Evolutionary conservation across 1,284 basidiomycete species (phyloP), one percentile per base, ranked within the genome.

Genomic region (Ustilago cynodontis): DNA sequence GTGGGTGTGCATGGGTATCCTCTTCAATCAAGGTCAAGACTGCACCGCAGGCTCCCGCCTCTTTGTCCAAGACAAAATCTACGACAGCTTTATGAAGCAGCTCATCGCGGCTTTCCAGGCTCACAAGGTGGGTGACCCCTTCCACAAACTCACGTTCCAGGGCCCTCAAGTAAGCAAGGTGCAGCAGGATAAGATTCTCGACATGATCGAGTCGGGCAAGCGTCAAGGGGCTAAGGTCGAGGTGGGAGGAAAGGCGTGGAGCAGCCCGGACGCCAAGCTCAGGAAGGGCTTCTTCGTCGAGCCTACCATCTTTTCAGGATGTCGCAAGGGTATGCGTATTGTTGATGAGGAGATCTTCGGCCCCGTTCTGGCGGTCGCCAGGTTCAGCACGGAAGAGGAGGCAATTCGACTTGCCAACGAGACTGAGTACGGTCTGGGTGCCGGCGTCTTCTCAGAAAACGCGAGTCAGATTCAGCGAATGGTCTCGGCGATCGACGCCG

Each of bases 161-260:
- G 94, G 94, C 37, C 94, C 95, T n/a, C 93, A 94, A 87, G 92
- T 95, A 64, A 93, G 91, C 28, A 64, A 78, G 39, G 65, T 68
- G 28, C 95, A 98, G 86, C 93, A 92, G 80, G 93, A 98, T 85
- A 92, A 93, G 78, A 92, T 95, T 87, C 92, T 94, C 91, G 88
- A 88, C 52, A 95, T 93, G 89, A 95, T 98, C 87, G 87, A 94
- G 65, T 90, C 91, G n/a, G 95, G 95, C 26, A 93, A 92, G 87
- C 79, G 90, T 45, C 94, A 94, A 64, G 95, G 95, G 16, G 80
- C 77, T 14, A 94, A 87, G 18, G 88, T 94, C 37, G 89, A 91
- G 85, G 78, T 88, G 26, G 95, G 94, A 47, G 95, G 95, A 54
- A 51, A 56, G 14, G 65, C 62, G 18, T 73, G 65, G 71, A 54